Base-by-base conservation (phyloP, 2,329 filamentous ascomycete genomes). In the Aschersonia sp. region DNA sequence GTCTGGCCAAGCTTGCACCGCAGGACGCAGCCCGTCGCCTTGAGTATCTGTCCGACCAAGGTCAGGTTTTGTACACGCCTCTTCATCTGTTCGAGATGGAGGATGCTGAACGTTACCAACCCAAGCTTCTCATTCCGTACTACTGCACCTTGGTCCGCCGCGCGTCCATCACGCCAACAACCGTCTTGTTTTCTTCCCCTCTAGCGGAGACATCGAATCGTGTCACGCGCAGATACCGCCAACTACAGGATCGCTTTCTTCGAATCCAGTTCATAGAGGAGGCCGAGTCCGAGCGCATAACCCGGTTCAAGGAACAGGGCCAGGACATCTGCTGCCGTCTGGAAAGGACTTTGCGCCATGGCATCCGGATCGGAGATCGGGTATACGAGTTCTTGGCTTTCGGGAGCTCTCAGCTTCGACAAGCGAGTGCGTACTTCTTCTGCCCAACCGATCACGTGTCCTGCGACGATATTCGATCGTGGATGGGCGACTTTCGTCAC, bases 361-460 rank as follows among this genome's bases (percentile, higher is more conserved):
- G 92, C 0, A 90, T 98, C 53, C 71, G 71, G 1, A 81, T 98
- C 45, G 92, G 87, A 5, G 85, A 83, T 52, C 81, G 87, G 6
- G 78, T 79, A 50, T 98, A 88, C 62, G 77, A 90, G 55, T 97
- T 97, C 53, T 76, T 98, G 30, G 92, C 90, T 0, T 96, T 89
- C 65, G 90, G 92, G 0, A 97, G 92, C 62, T 96, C 92, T 0
- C 92, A 98, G 57, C 85, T 98, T 50, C 79, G 90, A 46, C 89
- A 97, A 58, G 81, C 90, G 55, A 85, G 89, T 0, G 89, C 87
- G 0, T 97, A 92, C 59, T 96, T 98, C 64, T 97, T 97, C 61
- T 83, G 86, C 5, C 76, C 85, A 0, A 79, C 78, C 0, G 68
- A 76, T 0, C 69, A 78, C 47, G 59, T 85, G 6, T 83, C 78